Conservation (phyloP, 495 filamentous ascomycete genomes). For the Filosporella fistucella region DNA sequence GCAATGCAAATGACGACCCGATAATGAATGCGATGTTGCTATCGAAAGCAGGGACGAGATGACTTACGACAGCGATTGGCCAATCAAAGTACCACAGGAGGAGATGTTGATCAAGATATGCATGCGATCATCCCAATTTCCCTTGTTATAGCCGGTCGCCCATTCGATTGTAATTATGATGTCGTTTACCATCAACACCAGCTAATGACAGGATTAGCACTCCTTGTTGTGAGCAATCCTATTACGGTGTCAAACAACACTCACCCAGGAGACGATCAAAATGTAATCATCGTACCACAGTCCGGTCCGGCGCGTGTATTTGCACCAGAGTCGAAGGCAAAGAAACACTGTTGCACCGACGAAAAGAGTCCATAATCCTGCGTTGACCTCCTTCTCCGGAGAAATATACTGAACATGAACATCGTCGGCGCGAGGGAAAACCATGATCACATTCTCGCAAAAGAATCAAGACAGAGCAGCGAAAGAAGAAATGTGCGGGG, state of each 20-base stretch:
- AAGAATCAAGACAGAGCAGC: too few relatives aligned
- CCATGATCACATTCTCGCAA: background rate
- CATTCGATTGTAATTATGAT: background rate
- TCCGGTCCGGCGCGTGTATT: background rate
- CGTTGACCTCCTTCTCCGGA: constrained; percentile 4
- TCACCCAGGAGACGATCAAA: background rate
- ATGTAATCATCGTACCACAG: constrained; percentile 12
- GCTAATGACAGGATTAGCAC: background rate
- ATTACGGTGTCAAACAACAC: background rate
- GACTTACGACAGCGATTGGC: background rate
- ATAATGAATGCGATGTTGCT: too few relatives aligned
- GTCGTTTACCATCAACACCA: constrained; percentile 2
- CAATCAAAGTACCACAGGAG: constrained; percentile 3
- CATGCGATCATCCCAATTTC: constrained; percentile 4
- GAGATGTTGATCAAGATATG: constrained; percentile 8
- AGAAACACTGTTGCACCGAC: constrained; percentile 3
- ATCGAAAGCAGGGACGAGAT: too few relatives aligned
- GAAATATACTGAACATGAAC: background rate
- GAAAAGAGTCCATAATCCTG: constrained; percentile 3
- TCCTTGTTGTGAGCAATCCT: background rate
- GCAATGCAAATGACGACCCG: too few relatives aligned
- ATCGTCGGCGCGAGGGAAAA: background rate
- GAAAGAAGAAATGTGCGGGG: too few relatives aligned
- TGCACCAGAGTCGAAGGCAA: constrained; percentile 2
- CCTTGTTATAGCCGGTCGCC: background rate